Evolutionary conservation across 257 asterid species (phyloP), one percentile per base, ranked within the genome.

Genomic region (Nicotiana undulata): DNA sequence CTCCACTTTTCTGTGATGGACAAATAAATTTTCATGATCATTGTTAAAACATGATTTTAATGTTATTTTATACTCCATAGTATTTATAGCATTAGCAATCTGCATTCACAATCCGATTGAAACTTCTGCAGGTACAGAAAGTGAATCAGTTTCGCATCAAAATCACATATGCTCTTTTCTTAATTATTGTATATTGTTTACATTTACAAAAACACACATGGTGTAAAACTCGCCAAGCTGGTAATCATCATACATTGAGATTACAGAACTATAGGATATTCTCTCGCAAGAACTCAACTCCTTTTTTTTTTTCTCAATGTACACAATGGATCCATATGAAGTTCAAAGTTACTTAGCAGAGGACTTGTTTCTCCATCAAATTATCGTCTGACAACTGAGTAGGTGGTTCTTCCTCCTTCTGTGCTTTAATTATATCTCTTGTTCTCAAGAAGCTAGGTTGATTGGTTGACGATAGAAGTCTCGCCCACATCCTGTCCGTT

Each of bases 401-500:
- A 15, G 81, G 83, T 4, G 81, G 83, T 77, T 86, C 88, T 51
- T 83, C 85, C 67, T 77, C 84, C 44, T 86, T 75, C 81, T 76
- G 72, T 46, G 75, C 87, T 67, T 81, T 88, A 1, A n/a, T 63
- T 20, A 65, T 55, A 17, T 86, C 88, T 79, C 82, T 85, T 2
- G 80, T 58, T 31, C 83, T 58, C 90, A 91, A 81, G 88, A 95
- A 95, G 85, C 99, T 93, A 9, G 99, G 99, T 79, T 95, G 99
- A 81, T 93, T 93, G 9, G 99, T 95, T 6, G 99, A 95, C 9
- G 98, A 91, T 18, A 95, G 87, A 70, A 95, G 93, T 80, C 98
- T 86, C 0, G 98, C 99, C 99, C 99, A 95, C 99, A 95, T 95
- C 82, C 99, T 88, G 81, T 95, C 99, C 13, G 99, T 95, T 83